Evolutionary conservation across 495 filamentous ascomycete genomes (phyloP).

Genomic region (Annulohypoxylon maeteangense): DNA sequence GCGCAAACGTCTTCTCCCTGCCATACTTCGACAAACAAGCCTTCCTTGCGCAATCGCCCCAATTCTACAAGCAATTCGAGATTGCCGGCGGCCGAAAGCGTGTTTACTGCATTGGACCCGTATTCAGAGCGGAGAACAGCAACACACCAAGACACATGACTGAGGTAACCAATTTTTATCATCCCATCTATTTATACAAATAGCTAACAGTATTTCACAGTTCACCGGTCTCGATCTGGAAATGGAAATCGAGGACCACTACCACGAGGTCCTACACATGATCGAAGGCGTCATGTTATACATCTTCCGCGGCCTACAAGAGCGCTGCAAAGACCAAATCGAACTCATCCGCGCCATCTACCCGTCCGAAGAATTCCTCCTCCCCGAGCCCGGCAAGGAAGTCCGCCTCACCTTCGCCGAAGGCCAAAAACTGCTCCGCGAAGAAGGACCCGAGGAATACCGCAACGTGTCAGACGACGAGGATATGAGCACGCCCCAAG

Average conservation of each 20-base stretch:
- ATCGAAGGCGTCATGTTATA: conserved; percentile 87
- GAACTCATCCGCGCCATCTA: conserved; percentile 72
- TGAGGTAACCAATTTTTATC: conserved; percentile 58
- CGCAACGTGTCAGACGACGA: conserved; percentile 76
- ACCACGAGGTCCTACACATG: conserved; percentile 84
- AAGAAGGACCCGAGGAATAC: conserved; percentile 78
- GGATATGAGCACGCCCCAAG: conserved; percentile 84
- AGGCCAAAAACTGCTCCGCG: conserved; percentile 81
- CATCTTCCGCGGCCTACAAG: conserved; percentile 83
- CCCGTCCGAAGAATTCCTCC: conserved; percentile 60
- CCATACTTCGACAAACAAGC: conserved; percentile 89
- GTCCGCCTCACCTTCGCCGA: conserved; percentile 87
- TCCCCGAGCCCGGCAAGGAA: conserved; percentile 74
- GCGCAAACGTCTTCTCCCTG: conserved; percentile 90
- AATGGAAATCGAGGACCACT: conserved; percentile 91
- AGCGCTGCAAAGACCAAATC: conserved; percentile 74
- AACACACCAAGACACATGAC: conserved; percentile 97
- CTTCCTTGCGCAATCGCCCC: conserved; percentile 85
- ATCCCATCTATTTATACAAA: background rate
- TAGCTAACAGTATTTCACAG: conserved; percentile 40
- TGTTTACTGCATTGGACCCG: conserved; percentile 89
- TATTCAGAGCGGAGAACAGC: conserved; percentile 96
- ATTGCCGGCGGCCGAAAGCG: conserved; percentile 91
- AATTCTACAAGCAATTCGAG: conserved; percentile 96
- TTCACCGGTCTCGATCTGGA: conserved; percentile 98